phyloP scores from a whole-genome alignment of 768 basidiomycete species.

The Cystoderma amianthinum region DNA sequence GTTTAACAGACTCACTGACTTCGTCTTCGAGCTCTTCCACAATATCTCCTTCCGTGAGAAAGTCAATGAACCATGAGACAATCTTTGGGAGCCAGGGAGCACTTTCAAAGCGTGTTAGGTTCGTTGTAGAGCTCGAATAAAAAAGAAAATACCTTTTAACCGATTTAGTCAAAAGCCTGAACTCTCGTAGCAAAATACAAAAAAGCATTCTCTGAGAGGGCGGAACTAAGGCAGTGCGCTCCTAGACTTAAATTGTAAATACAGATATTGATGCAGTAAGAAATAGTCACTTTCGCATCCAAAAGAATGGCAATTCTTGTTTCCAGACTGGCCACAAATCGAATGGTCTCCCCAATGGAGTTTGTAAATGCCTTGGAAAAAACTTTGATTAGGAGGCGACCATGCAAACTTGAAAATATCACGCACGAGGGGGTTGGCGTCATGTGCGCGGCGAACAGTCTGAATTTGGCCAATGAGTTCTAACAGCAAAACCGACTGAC shows the following conservation, averaged over 20 bases:
- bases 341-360: constrained; percentile 20
- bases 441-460: constrained; percentile 31
- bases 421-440: constrained; percentile 26
- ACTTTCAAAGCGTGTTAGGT: constrained; percentile 15
- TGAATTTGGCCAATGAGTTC: constrained; percentile 55
- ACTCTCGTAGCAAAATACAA: constrained; percentile 54
- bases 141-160: constrained; percentile 45
- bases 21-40: constrained; percentile 36
- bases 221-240: constrained; percentile 41
- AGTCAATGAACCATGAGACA: constrained; percentile 36
- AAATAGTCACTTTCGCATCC: constrained; percentile 41
- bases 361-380: too few species aligned
- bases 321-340: constrained; percentile 54
- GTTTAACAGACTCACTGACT: constrained; percentile 28
- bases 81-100: constrained; percentile 39
- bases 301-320: constrained; percentile 46
- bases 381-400: too few species aligned
- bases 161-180: constrained; percentile 56
- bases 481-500: constrained; percentile 54
- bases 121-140: neutral
- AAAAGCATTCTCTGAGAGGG: constrained; percentile 55
- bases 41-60: constrained; percentile 26
- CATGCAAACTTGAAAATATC: neutral
- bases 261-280: neutral
- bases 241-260: constrained; percentile 30